Conservation (phyloP, 495 filamentous ascomycete species). For the Margaritispora aquatica region DNA sequence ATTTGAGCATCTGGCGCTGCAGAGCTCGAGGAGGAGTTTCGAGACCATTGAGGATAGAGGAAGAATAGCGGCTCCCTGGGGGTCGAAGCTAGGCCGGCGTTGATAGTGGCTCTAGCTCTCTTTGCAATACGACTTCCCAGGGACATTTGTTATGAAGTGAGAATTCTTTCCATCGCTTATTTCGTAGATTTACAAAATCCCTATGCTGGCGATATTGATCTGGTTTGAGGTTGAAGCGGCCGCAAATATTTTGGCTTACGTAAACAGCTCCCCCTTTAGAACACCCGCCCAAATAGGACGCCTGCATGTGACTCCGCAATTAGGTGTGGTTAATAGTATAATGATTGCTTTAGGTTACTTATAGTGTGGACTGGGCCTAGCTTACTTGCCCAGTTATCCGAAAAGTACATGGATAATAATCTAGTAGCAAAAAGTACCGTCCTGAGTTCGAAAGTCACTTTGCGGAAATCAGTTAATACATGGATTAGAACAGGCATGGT, state of each 20-base stretch:
- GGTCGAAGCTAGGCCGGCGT: slow-evolving; percentile 16
- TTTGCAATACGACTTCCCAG: slow-evolving; percentile 19
- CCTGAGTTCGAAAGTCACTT: too few species aligned
- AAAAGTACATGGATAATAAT: too few species aligned
- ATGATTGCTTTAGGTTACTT: too few species aligned
- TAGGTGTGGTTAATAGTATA: too few species aligned
- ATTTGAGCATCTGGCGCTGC: neutral
- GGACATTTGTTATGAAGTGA: slow-evolving; percentile 22
- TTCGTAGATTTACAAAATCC: neutral
- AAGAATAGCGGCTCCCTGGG: slow-evolving; percentile 22
- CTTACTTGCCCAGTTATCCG: too few species aligned
- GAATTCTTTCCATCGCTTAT: slow-evolving; percentile 4
- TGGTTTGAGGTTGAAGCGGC: neutral
- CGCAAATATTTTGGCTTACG: neutral
- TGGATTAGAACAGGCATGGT: too few species aligned
- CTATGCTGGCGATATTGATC: neutral
- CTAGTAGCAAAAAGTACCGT: too few species aligned
- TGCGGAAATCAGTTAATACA: too few species aligned
- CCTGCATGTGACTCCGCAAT: too few species aligned
- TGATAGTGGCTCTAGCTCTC: slow-evolving; percentile 12
- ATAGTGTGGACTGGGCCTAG: too few species aligned
- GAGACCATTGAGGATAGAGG: slow-evolving; percentile 19
- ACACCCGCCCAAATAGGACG: neutral
- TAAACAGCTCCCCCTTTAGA: neutral
- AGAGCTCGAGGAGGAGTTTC: neutral